These are phyloP conservation scores for Plasmodium malariae DNA, from an alignment of 169 alveolate genomes.

Conservation along the genomic window DNA sequence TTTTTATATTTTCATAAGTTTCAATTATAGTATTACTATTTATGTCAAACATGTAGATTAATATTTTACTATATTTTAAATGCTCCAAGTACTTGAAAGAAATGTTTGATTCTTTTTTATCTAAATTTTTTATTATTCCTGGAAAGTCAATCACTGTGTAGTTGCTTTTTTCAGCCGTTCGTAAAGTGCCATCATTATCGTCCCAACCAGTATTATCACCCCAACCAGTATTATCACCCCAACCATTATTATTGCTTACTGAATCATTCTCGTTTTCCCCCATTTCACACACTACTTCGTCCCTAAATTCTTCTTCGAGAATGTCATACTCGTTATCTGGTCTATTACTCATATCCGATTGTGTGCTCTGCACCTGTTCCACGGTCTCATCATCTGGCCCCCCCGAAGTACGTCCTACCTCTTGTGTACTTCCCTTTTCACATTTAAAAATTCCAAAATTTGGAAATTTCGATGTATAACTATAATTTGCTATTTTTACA, in stretches of 20 bases:
- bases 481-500: slow-evolving; percentile 75
- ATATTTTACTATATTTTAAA: slow-evolving; percentile 54
- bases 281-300: not conserved
- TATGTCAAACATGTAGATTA: slow-evolving; percentile 74
- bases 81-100: slow-evolving; percentile 68
- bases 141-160: slow-evolving; percentile 75
- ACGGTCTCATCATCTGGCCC: not conserved
- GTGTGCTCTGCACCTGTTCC: not conserved
- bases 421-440: not conserved
- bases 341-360: not conserved
- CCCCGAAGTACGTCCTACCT: not conserved
- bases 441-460: slow-evolving; percentile 55
- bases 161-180: slow-evolving; percentile 1
- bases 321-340: not conserved
- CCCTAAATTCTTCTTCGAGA: not conserved
- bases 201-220: no score
- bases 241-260: not conserved
- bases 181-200: not conserved
- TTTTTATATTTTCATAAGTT: slow-evolving; percentile 51
- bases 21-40: slow-evolving; percentile 41
- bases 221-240: not conserved
- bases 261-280: not conserved
- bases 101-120: slow-evolving; percentile 43
- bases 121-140: slow-evolving; percentile 57
- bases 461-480: slow-evolving; percentile 75